These are phyloP conservation scores for Ostreobium quekettii DNA, from an alignment of 139 green algal species.

Conservation along the genomic window DNA sequence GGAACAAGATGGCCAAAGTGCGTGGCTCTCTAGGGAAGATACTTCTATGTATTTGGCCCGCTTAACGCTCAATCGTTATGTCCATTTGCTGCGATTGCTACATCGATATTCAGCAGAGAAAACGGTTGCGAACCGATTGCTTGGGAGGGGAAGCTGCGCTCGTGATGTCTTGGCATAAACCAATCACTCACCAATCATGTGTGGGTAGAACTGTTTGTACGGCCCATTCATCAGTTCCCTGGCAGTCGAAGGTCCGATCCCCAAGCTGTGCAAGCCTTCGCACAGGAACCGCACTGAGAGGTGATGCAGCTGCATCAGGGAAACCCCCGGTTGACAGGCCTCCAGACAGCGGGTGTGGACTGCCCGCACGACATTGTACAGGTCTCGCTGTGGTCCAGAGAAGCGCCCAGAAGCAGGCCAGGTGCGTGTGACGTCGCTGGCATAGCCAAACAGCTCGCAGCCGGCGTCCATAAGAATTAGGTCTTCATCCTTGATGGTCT, in stretches of 20 bases:
- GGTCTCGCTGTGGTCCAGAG: constrained; percentile 14
- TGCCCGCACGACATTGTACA: constrained; percentile 23
- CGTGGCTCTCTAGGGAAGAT: too few species aligned
- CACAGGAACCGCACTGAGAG: background rate
- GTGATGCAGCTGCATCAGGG: background rate
- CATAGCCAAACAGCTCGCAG: constrained; percentile 44
- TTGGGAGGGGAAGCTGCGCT: too few species aligned
- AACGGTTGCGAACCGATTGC: too few species aligned
- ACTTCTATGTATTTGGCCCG: too few species aligned
- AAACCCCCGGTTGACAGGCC: background rate
- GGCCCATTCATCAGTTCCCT: background rate
- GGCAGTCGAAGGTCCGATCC: background rate
- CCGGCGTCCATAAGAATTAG: constrained; percentile 46
- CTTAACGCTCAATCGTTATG: too few species aligned
- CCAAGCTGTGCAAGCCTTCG: background rate
- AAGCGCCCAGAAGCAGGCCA: constrained; percentile 29
- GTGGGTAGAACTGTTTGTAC: constrained; percentile 9
- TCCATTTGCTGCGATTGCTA: too few species aligned
- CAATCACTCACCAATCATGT: constrained; percentile 8
- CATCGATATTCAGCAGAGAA: too few species aligned
- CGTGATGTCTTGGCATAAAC: too few species aligned
- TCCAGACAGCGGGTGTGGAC: background rate
- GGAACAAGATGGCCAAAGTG: too few species aligned
- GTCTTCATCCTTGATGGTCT: constrained; percentile 19
- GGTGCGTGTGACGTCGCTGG: constrained; percentile 39